Evolutionary conservation across 2,329 filamentous ascomycete genomes (phyloP), one percentile per base, ranked within the genome.

Genomic region (Sporothrix dimorphospora): DNA sequence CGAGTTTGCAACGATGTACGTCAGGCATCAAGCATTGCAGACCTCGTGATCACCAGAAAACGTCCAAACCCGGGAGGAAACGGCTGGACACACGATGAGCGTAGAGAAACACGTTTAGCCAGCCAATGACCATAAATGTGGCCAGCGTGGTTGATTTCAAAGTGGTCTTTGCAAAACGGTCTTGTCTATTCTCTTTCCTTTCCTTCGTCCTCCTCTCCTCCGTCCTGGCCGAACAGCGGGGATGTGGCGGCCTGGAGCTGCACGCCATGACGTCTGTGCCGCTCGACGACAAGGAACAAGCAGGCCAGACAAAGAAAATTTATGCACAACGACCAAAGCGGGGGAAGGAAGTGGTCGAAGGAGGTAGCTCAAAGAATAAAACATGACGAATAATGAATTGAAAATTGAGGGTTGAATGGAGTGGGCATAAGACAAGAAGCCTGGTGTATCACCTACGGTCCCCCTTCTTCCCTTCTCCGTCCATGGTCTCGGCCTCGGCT

Each of bases 241-340:
- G 49, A 53, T 53, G 49, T 34, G 27, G 14, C 57, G 57, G 34
- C 34, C n/a, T 63, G 57, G 34, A 42, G 53, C 27, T 63, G 57
- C 57, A 63, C 57, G 57, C 57, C 57, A 63, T 63, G 57, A 63
- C 57, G 57, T 61, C 21, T 63, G 57, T 63, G 57, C 57, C 57
- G 57, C 34, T 21, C 57, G 12, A 42, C 34, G n/a, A 63, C 19
- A 42, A 30, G 5, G 0, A 21, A 63, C 19, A 42, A 30, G 5
- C 1, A 21, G 9, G n/a, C 34, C 34, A 42, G 57, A 42, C 24
- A 57, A 16, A 34, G 14, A 12, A 53, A 24, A 12, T 24, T 24
- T 3, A 21, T 27, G 49, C 49, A 53, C 49, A 12, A 53, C n/a
- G 21, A 24, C 49, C 5, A 53, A 34, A 34, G 24, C 14, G 24